Percentiles rank a stretch among this genome's conserved stretches.
phyloP scores from a whole-genome alignment of 2,329 filamentous ascomycete genomes.

The Claviceps digitariae region DNA sequence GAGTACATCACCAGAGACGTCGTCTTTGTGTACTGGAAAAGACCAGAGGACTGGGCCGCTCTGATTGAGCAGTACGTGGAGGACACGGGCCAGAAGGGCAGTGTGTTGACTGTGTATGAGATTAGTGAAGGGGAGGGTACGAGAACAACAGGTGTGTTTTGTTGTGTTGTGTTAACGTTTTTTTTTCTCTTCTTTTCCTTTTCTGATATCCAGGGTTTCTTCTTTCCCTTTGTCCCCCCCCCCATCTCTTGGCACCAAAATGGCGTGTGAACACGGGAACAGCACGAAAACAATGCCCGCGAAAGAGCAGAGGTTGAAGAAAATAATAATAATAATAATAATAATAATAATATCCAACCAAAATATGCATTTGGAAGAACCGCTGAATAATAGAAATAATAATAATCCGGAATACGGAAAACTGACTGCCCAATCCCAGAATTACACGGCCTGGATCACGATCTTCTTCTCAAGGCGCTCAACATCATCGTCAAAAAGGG shows the following conservation, averaged over 20 bases:
- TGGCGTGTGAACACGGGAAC: too few species aligned
- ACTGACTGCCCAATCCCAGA: slow-evolving; percentile 31
- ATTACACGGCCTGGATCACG: slow-evolving; percentile 77
- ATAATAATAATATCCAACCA: too few species aligned
- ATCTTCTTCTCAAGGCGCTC: slow-evolving; percentile 67
- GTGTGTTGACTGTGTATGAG: slow-evolving; percentile 87
- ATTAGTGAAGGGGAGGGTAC: slow-evolving; percentile 77
- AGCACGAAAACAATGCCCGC: too few species aligned
- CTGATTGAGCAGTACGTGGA: slow-evolving; percentile 72
- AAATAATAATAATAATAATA: too few species aligned
- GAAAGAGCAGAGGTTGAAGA: too few species aligned
- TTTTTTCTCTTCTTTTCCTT: too few species aligned
- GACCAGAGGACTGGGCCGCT: slow-evolving; percentile 80
- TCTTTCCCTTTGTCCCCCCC: too few species aligned
- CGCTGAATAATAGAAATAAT: neutral
- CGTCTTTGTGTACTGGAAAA: slow-evolving; percentile 72
- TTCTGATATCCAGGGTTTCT: too few species aligned
- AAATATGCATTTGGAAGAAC: too few species aligned
- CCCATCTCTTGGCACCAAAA: neutral
- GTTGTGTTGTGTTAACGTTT: too few species aligned
- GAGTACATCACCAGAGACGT: slow-evolving; percentile 51
- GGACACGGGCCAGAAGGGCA: slow-evolving; percentile 74
- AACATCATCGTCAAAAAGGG: slow-evolving; percentile 75
- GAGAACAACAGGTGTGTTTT: slow-evolving; percentile 43
- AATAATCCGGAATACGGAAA: neutral